These are phyloP conservation scores for Papiliotrema flavescens DNA, from an alignment of 1,284 basidiomycete genomes.

Conservation along the genomic window DNA sequence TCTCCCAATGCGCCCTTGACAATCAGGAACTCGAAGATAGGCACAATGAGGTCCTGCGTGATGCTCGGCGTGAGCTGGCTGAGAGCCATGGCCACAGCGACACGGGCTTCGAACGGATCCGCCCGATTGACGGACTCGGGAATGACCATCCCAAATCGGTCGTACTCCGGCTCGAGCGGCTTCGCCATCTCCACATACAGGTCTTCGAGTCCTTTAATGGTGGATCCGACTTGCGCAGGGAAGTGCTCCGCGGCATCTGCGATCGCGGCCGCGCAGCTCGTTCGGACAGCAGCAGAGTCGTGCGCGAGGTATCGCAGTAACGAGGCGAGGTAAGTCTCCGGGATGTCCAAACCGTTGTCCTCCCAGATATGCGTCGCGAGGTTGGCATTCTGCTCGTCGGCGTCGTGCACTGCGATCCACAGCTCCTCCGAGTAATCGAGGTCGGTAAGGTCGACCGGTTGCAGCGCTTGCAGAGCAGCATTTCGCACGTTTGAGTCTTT, in stretches of 20 bases:
- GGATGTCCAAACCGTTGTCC: constrained; percentile 90
- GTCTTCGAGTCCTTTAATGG: constrained; percentile 56
- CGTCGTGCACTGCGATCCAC: constrained; percentile 86
- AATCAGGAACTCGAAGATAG: constrained; percentile 86
- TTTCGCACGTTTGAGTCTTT: constrained; percentile 87
- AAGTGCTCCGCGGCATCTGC: constrained; percentile 72
- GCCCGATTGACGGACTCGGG: constrained; percentile 79
- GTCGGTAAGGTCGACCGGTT: constrained; percentile 94
- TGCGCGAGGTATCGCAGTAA: constrained; percentile 74
- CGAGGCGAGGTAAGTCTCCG: constrained; percentile 64
- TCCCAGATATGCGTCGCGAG: constrained; percentile 87
- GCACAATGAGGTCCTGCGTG: constrained; percentile 62
- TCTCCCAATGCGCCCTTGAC: constrained; percentile 84
- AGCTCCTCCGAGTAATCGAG: constrained; percentile 86
- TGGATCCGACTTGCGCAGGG: constrained; percentile 63
- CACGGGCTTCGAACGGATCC: constrained; percentile 88
- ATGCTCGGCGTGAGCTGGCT: constrained; percentile 68
- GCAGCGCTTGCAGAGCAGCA: constrained; percentile 85
- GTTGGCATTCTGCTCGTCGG: constrained; percentile 84
- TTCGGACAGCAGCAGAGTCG: constrained; percentile 74
- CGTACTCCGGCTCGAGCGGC: constrained; percentile 81
- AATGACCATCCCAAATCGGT: constrained; percentile 91
- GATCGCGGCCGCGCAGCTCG: constrained; percentile 68
- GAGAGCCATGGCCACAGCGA: constrained; percentile 72
- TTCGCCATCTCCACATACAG: constrained; percentile 87